Conservation (phyloP, 2,329 filamentous ascomycete genomes). For the Aureobasidium leucospermi region DNA sequence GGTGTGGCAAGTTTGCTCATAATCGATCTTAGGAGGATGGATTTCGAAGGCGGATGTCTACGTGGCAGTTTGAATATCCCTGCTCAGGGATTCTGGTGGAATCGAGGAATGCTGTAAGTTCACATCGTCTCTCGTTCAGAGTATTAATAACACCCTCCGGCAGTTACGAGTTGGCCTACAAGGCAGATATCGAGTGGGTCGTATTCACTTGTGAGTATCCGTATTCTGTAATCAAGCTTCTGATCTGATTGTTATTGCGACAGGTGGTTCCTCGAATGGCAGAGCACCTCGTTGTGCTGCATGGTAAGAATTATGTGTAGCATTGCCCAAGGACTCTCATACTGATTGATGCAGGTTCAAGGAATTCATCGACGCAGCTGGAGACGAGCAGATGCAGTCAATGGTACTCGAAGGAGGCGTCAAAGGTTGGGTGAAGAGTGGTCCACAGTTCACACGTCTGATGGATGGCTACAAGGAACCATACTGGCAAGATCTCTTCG, state of each 20-base stretch:
- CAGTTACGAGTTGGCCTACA: slow-evolving; percentile 35
- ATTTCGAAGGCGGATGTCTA: slow-evolving; percentile 38
- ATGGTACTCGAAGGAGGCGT: slow-evolving; percentile 37
- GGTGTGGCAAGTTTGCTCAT: slow-evolving; percentile 32
- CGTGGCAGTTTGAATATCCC: slow-evolving; percentile 41
- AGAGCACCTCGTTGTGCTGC: slow-evolving; percentile 29
- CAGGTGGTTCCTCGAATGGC: slow-evolving; percentile 19
- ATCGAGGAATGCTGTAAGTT: slow-evolving; percentile 31
- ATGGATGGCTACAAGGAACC: slow-evolving; percentile 35
- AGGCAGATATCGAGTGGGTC: slow-evolving; percentile 38
- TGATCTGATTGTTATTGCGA: not conserved
- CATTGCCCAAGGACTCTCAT: not conserved
- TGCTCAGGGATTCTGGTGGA: slow-evolving; percentile 42
- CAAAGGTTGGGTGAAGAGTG: slow-evolving; percentile 39
- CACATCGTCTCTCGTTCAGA: not conserved
- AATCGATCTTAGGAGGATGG: slow-evolving; percentile 40
- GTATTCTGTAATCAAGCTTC: not conserved
- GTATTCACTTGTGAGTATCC: slow-evolving; percentile 38
- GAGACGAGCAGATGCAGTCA: slow-evolving; percentile 33
- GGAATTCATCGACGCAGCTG: slow-evolving; percentile 20
- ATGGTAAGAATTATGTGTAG: slow-evolving; percentile 22
- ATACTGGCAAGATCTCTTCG: slow-evolving; percentile 35
- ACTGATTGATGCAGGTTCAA: slow-evolving; percentile 2
- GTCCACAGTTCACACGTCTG: slow-evolving; percentile 29
- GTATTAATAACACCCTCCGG: not conserved